Base-by-base conservation (phyloP, 192 early-diverging fungal genomes). In the Coemansia sp. region DNA sequence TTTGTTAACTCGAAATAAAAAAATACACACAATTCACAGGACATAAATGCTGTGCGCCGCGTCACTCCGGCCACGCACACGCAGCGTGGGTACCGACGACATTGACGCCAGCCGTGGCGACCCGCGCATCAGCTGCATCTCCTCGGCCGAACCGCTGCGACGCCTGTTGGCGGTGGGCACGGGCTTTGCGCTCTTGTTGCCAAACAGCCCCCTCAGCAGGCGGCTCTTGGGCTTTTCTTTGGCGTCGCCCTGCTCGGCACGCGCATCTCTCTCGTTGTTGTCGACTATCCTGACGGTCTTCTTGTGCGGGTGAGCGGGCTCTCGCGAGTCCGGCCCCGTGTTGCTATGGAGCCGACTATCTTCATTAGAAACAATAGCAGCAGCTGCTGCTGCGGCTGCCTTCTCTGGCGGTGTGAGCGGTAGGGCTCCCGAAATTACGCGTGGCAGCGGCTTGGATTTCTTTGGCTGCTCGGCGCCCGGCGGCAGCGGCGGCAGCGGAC, bases 171-270 rank as follows among this genome's bases (percentile, higher is more conserved):
- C 38, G n/a, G n/a, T n/a, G n/a, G n/a, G n/a, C 58, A 60, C 42
- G 0, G 58, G 56, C n/a, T 62, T 62, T 28, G 64, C 57, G 32
- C 64, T 71, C 35, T 48, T 60, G 50, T 58, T 60, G 58, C 75
- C 75, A 65, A 78, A 71, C 23, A 78, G 48, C 21, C 69, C 69
- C 75, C 75, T 68, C 28, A 53, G 16, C 4, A 51, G 60, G 54
- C 50, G 60, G 30, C 64, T 73, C 64, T 50, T 38, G 50, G 46
- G 31, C 25, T 45, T 45, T 60, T n/a, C n/a, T n/a, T n/a, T n/a
- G n/a, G n/a, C n/a, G n/a, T n/a, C n/a, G n/a, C n/a, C n/a, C n/a
- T n/a, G n/a, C n/a, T n/a, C n/a, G n/a, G n/a, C n/a, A n/a, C n/a
- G n/a, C n/a, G n/a, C n/a, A n/a, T n/a, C n/a, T n/a, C n/a, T n/a